Evolutionary conservation across 1,284 basidiomycete genomes (phyloP).

Genomic region (Cutaneotrichosporon sp.): DNA sequence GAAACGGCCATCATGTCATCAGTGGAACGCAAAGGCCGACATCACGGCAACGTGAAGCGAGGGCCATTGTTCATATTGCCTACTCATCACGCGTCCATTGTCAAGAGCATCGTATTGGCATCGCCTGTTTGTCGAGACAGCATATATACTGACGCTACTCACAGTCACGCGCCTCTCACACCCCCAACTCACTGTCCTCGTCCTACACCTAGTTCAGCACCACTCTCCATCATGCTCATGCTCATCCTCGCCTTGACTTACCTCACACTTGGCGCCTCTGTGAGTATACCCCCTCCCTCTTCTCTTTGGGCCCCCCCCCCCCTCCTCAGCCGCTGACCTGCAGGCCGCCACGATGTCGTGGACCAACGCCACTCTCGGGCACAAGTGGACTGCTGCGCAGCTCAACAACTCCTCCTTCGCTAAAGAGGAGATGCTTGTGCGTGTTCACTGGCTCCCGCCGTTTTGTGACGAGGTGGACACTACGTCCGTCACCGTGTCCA

Average conservation of each 20-base stretch:
- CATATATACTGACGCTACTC: no score
- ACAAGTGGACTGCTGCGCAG: neutral
- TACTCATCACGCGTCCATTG: neutral
- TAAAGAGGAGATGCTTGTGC: neutral
- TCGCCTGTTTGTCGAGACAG: no score
- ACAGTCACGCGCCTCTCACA: no score
- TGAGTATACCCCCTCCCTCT: neutral
- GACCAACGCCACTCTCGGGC: neutral
- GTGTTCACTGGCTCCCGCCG: neutral
- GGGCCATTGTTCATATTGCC: no score
- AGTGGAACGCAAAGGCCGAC: neutral
- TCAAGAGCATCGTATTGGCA: neutral
- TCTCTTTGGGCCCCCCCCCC: neutral
- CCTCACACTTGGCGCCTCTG: neutral
- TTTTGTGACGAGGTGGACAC: neutral
- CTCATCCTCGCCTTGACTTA: neutral
- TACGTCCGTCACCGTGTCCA: neutral
- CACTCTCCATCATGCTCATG: neutral
- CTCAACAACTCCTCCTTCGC: neutral
- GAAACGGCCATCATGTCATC: neutral
- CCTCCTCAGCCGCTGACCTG: neutral
- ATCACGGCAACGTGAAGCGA: no score
- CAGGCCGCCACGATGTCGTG: neutral
- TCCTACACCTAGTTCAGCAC: no score
- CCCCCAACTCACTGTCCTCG: no score